These are phyloP conservation scores for Nitzschia sp. DNA, from an alignment of 108 stramenopile genomes.

Conservation along the genomic window DNA sequence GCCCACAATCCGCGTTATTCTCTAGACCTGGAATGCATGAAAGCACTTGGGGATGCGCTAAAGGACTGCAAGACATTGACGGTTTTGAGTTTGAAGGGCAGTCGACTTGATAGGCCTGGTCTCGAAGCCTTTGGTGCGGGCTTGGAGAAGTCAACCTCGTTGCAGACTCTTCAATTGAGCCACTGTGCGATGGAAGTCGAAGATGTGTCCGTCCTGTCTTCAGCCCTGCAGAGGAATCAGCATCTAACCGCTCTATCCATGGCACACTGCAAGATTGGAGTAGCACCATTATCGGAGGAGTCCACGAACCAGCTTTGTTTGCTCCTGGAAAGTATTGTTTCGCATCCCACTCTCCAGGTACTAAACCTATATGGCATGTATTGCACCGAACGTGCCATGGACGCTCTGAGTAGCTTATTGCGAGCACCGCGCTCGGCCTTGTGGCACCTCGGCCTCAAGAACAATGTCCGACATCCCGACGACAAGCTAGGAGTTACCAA, in stretches of 20 bases:
- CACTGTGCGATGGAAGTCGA: constrained; percentile 11
- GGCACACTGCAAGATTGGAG: constrained; percentile 24
- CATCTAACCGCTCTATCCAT: constrained; percentile 18
- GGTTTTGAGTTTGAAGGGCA: constrained; percentile 19
- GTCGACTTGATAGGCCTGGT: constrained; percentile 6
- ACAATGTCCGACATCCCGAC: constrained; percentile 28
- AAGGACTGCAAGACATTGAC: background rate
- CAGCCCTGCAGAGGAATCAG: constrained; percentile 13
- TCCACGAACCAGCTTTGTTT: constrained; percentile 11
- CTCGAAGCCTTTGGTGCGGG: constrained; percentile 18
- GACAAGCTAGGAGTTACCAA: background rate
- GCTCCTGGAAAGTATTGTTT: constrained; percentile 5
- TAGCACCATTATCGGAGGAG: background rate
- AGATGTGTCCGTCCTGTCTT: constrained; percentile 22
- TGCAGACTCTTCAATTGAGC: constrained; percentile 18
- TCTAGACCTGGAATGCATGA: constrained; percentile 11
- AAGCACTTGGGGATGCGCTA: constrained; percentile 14
- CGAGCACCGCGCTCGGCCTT: constrained; percentile 2
- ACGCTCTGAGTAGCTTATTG: constrained; percentile 15
- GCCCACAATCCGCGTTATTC: constrained; percentile 30
- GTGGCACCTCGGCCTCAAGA: constrained; percentile 22
- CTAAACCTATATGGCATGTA: constrained; percentile 27
- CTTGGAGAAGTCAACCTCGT: background rate
- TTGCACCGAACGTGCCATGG: constrained; percentile 14
- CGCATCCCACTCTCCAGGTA: constrained; percentile 18